phyloP scores from a whole-genome alignment of 345 rosid species.

The Camelina sativa region DNA sequence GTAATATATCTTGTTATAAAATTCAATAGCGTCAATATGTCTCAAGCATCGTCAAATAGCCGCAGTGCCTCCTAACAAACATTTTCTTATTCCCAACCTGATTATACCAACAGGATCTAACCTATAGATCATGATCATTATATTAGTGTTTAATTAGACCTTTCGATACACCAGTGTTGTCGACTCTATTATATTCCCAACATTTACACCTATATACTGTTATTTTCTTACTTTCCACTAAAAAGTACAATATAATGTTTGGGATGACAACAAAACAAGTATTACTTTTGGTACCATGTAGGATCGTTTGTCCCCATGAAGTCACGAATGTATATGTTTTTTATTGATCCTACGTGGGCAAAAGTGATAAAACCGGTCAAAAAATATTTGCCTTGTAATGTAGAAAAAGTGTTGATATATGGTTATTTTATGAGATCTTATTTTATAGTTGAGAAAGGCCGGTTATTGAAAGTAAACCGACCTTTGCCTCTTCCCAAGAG shows the following conservation, averaged over 20 bases:
- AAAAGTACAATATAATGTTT: slow-evolving; percentile 11
- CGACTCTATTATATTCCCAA: slow-evolving; percentile 19
- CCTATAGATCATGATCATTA: slow-evolving; percentile 28
- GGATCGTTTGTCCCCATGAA: slow-evolving; percentile 21
- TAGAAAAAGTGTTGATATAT: slow-evolving; percentile 16
- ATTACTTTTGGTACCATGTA: slow-evolving; percentile 32
- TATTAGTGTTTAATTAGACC: slow-evolving; percentile 18
- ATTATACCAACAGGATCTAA: slow-evolving; percentile 39
- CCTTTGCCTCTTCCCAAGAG: slow-evolving; percentile 44
- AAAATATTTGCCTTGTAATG: slow-evolving; percentile 1
- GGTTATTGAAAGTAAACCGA: slow-evolving; percentile 45
- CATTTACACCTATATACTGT: not conserved
- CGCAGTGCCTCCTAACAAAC: slow-evolving; percentile 32
- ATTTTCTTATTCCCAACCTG: slow-evolving; percentile 14
- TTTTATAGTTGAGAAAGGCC: slow-evolving; percentile 33
- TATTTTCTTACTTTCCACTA: slow-evolving; percentile 4
- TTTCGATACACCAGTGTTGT: not conserved
- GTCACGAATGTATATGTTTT: slow-evolving; percentile 24
- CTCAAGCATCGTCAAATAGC: slow-evolving; percentile 39
- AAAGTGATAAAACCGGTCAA: slow-evolving; percentile 31
- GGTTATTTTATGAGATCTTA: slow-evolving; percentile 16
- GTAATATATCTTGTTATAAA: not conserved
- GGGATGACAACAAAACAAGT: slow-evolving; percentile 12
- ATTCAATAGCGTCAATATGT: not conserved
- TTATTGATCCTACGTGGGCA: slow-evolving; percentile 38